Conservation (phyloP, 2,329 filamentous ascomycete species). For the Colletotrichum sublineola region DNA sequence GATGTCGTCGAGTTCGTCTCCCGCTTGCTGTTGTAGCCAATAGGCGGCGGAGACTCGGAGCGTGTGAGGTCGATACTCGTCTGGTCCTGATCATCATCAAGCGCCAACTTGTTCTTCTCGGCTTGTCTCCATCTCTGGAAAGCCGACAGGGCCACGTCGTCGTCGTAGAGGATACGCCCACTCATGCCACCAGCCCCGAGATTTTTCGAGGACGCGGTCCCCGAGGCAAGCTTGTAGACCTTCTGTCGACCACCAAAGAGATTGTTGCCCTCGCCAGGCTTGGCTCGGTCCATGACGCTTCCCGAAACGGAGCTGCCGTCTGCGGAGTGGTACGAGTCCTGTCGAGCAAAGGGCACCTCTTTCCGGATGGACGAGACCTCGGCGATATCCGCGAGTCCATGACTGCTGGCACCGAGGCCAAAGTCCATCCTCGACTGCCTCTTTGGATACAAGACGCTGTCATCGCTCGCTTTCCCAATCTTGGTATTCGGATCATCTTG, state of each 20-base stretch:
- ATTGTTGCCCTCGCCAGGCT: constrained; percentile 90
- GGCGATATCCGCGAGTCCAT: constrained; percentile 82
- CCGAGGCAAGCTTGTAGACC: constrained; percentile 84
- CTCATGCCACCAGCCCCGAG: constrained; percentile 63
- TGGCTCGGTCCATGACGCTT: constrained; percentile 86
- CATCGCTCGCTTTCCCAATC: constrained; percentile 93
- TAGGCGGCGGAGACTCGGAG: constrained; percentile 69
- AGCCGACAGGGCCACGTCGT: constrained; percentile 85
- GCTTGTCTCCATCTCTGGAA: constrained; percentile 82
- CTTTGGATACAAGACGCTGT: constrained; percentile 89
- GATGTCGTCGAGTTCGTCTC: constrained; percentile 91
- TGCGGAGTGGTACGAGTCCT: constrained; percentile 74
- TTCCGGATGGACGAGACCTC: constrained; percentile 87
- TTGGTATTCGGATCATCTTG: constrained; percentile 92
- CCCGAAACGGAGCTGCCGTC: constrained; percentile 75
- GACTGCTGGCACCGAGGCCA: constrained; percentile 61
- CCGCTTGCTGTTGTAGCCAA: constrained; percentile 79
- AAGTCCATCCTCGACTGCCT: constrained; percentile 84
- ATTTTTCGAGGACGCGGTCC: constrained; percentile 58
- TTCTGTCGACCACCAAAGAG: constrained; percentile 97
- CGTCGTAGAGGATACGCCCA: constrained; percentile 82
- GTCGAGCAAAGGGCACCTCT: constrained; percentile 68
- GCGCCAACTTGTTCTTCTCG: constrained; percentile 67
- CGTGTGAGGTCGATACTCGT: constrained; percentile 50
- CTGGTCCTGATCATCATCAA: constrained; percentile 56